These are phyloP conservation scores for Arabidopsis arenosa DNA, from an alignment of 345 rosid species.

Conservation along the genomic window DNA sequence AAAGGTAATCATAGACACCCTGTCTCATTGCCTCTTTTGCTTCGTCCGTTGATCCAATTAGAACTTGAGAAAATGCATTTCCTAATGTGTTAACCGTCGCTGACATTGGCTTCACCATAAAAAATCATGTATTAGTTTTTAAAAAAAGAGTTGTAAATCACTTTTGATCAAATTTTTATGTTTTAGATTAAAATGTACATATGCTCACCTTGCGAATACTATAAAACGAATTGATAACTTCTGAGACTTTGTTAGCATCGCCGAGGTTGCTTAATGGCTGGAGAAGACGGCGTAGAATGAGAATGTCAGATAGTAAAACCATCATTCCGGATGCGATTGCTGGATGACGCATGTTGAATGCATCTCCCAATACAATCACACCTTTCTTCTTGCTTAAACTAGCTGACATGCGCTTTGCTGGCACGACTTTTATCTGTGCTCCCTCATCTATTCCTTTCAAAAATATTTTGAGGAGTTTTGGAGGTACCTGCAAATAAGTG, in stretches of 20 bases:
- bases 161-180: background rate
- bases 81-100: constrained; percentile 48
- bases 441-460: constrained; percentile 49
- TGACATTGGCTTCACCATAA: constrained; percentile 34
- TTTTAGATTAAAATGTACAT: background rate
- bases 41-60: constrained; percentile 38
- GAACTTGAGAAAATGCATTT: constrained; percentile 40
- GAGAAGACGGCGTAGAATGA: constrained; percentile 54
- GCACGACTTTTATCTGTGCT: constrained; percentile 47
- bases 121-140: background rate
- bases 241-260: constrained; percentile 47
- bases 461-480: constrained; percentile 47
- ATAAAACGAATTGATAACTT: constrained; percentile 55
- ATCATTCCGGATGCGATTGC: constrained; percentile 60
- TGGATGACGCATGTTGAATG: constrained; percentile 65
- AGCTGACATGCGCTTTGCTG: constrained; percentile 52
- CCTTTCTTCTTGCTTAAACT: constrained; percentile 53
- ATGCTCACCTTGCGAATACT: constrained; percentile 52
- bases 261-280: constrained; percentile 45
- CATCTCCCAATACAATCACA: constrained; percentile 60
- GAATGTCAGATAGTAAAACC: constrained; percentile 57
- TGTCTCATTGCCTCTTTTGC: constrained; percentile 47
- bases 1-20: constrained; percentile 36
- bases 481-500: constrained; percentile 44
- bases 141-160: background rate